These are phyloP conservation scores for Tilletia caries DNA, from an alignment of 1,284 basidiomycete genomes.

Conservation along the genomic window DNA sequence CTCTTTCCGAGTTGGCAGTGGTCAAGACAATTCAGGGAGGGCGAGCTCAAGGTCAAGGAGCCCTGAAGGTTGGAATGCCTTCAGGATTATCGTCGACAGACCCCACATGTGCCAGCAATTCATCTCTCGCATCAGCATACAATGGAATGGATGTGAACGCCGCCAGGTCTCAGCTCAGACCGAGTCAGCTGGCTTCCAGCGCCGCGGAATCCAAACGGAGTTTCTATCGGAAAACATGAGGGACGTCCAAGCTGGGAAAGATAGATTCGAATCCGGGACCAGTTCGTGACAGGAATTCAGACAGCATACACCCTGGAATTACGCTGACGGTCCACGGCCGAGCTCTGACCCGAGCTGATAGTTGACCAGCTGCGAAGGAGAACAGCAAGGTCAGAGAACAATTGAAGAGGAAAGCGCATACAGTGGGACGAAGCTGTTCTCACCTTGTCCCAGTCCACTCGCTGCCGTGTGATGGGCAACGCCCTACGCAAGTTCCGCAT, in stretches of 20 bases:
- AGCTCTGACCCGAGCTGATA: conserved; percentile 10
- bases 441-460: conserved; percentile 53
- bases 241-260: no score
- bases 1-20: conserved; percentile 29
- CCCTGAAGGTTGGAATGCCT: conserved; percentile 19
- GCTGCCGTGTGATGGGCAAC: conserved; percentile 49
- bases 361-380: conserved; percentile 11
- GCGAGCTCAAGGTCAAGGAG: conserved; percentile 47
- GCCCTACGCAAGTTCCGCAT: conserved; percentile 47
- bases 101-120: not conserved
- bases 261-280: no score
- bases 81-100: not conserved
- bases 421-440: conserved; percentile 9
- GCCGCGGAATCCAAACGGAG: no score
- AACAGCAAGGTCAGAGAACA: not conserved
- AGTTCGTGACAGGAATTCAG: no score
- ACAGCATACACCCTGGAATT: no score
- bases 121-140: not conserved
- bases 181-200: no score
- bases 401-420: not conserved
- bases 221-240: no score
- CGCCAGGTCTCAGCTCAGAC: no score
- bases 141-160: no score
- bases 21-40: conserved; percentile 51
- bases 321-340: not conserved